These are phyloP conservation scores for Orbilia blumenaviensis DNA, from an alignment of 2,329 filamentous ascomycete genomes.

Conservation along the genomic window DNA sequence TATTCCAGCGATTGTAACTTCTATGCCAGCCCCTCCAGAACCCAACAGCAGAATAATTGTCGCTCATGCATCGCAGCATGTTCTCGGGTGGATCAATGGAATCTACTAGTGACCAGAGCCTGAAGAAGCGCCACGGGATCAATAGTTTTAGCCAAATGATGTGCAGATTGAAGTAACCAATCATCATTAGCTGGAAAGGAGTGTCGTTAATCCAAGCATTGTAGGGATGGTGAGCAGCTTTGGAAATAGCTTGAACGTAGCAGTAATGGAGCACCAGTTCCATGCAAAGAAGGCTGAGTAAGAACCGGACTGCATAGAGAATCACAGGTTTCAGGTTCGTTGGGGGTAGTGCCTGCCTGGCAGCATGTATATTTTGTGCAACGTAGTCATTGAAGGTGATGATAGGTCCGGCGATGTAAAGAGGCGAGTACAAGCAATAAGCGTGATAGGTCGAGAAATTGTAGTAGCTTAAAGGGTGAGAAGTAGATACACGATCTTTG, in stretches of 20 bases:
- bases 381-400: constrained; percentile 98
- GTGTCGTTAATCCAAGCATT: constrained; percentile 79
- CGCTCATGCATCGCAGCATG: constrained; percentile 94
- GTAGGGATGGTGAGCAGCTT: constrained; percentile 71
- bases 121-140: constrained; percentile 97
- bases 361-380: constrained; percentile 68
- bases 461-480: constrained; percentile 71
- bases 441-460: constrained; percentile 86
- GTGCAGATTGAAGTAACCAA: constrained; percentile 95
- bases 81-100: constrained; percentile 96
- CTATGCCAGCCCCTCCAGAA: constrained; percentile 99
- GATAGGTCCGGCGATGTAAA: constrained; percentile 93
- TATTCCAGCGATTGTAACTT: constrained; percentile 91
- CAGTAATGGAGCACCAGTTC: constrained; percentile 90
- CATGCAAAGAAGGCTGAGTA: constrained; percentile 83
- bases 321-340: constrained; percentile 73
- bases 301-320: constrained; percentile 84
- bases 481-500: constrained; percentile 80
- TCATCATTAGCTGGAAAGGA: constrained; percentile 83
- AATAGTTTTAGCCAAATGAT: constrained; percentile 98
- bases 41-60: constrained; percentile 88
- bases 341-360: constrained; percentile 66
- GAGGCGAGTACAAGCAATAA: constrained; percentile 87
- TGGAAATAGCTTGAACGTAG: constrained; percentile 92
- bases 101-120: constrained; percentile 91